Evolutionary conservation across 768 basidiomycete species (phyloP).

Genomic region (Lactarius indigo): DNA sequence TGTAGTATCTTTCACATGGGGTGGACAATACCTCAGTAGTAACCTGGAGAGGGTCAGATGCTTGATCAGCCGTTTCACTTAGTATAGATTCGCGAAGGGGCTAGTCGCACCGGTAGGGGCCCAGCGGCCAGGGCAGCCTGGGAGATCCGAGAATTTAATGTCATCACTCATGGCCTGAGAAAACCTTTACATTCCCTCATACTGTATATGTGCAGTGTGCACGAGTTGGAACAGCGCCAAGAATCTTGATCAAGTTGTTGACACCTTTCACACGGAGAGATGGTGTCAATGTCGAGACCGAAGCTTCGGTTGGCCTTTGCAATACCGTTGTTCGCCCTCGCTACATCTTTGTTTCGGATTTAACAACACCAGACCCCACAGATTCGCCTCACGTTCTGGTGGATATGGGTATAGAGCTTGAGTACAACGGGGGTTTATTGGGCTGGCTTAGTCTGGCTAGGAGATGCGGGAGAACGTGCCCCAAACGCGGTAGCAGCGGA

Average conservation of each 20-base stretch:
- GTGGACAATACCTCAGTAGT: conserved; percentile 44
- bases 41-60: conserved; percentile 33
- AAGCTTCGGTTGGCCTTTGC: not conserved
- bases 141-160: conserved; percentile 15
- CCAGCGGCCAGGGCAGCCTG: not conserved
- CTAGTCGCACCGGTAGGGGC: conserved; percentile 22
- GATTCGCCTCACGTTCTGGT: not conserved
- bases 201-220: not conserved
- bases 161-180: not conserved
- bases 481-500: not conserved
- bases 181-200: not conserved
- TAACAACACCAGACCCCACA: not conserved
- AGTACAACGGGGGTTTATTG: not conserved
- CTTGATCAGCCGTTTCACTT: not conserved
- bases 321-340: no score
- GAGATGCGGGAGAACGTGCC: not conserved
- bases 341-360: not conserved
- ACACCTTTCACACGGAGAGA: not conserved
- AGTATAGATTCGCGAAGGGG: not conserved
- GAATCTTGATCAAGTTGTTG: not conserved
- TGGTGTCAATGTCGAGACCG: no score
- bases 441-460: no score
- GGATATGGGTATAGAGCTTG: not conserved
- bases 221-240: not conserved
- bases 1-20: no score